Evolutionary conservation across 2,329 filamentous ascomycete genomes (phyloP).

Genomic region (Trichoderma simmonsii): DNA sequence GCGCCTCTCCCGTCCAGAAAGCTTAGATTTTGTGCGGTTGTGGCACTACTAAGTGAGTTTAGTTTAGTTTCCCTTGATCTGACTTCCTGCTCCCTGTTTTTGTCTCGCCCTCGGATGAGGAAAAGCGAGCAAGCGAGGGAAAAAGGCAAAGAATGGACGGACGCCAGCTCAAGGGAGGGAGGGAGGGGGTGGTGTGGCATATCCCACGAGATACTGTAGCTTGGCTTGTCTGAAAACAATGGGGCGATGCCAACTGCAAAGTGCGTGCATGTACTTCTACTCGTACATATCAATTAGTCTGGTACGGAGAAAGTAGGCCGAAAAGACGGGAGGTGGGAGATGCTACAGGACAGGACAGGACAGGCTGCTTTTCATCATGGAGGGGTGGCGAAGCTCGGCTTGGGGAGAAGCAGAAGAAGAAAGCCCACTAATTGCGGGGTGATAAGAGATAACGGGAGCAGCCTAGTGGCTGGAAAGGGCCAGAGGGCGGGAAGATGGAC

Average conservation of each 20-base stretch:
- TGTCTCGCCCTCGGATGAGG: not conserved
- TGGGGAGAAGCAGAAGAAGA: not conserved
- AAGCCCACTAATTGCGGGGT: constrained; percentile 21
- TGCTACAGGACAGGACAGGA: no score
- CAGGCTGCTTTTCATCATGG: no score
- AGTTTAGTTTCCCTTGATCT: not conserved
- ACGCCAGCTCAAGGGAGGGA: not conserved
- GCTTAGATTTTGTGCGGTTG: not conserved
- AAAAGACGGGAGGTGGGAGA: no score
- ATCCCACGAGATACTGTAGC: not conserved
- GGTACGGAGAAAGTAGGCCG: not conserved
- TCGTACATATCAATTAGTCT: not conserved
- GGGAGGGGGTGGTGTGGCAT: not conserved
- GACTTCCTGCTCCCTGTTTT: not conserved
- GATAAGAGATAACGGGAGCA: constrained; percentile 21
- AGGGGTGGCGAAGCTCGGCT: constrained; percentile 9
- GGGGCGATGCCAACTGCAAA: constrained; percentile 9
- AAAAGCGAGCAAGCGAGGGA: not conserved
- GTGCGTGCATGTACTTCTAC: not conserved
- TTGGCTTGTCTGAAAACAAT: not conserved
- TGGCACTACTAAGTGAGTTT: not conserved
- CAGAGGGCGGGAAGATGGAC: not conserved
- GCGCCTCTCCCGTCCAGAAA: not conserved
- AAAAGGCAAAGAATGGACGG: not conserved
- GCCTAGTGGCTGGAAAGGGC: constrained; percentile 4